Conservation (phyloP, 2,329 filamentous ascomycete species). For the Exophiala xenobiotica region DNA sequence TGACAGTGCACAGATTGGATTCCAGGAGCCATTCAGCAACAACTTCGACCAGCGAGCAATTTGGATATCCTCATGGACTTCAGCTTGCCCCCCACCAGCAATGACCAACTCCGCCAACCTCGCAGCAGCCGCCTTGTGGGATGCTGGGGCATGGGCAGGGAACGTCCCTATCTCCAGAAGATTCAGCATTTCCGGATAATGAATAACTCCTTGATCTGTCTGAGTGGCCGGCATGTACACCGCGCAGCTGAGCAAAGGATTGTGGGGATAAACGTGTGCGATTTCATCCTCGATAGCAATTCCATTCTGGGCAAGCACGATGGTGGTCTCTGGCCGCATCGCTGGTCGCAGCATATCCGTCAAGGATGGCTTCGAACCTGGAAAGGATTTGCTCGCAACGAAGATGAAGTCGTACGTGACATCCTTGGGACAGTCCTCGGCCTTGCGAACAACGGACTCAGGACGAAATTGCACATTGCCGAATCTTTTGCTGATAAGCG, state of each 20-base stretch:
- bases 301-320: conserved; percentile 62
- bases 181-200: conserved; percentile 47
- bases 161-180: conserved; percentile 52
- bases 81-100: conserved; percentile 47
- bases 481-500: conserved; percentile 59
- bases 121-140: conserved; percentile 35
- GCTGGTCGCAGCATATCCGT: conserved; percentile 53
- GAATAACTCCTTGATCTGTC: conserved; percentile 48
- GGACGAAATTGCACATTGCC: conserved; percentile 66
- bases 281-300: conserved; percentile 61
- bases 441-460: conserved; percentile 60
- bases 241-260: conserved; percentile 54
- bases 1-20: conserved; percentile 54
- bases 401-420: conserved; percentile 55
- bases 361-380: conserved; percentile 52
- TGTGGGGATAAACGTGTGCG: conserved; percentile 50
- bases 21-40: conserved; percentile 52
- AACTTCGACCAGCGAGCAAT: conserved; percentile 41
- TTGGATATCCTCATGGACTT: conserved; percentile 40
- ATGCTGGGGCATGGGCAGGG: conserved; percentile 36
- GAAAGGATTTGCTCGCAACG: conserved; percentile 58
- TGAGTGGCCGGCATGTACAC: conserved; percentile 57
- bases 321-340: conserved; percentile 52
- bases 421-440: conserved; percentile 48
- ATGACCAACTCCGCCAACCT: conserved; percentile 46